Base-by-base conservation (phyloP, 371 early-diverging fungal species). In the Rhizopus arrhizus region DNA sequence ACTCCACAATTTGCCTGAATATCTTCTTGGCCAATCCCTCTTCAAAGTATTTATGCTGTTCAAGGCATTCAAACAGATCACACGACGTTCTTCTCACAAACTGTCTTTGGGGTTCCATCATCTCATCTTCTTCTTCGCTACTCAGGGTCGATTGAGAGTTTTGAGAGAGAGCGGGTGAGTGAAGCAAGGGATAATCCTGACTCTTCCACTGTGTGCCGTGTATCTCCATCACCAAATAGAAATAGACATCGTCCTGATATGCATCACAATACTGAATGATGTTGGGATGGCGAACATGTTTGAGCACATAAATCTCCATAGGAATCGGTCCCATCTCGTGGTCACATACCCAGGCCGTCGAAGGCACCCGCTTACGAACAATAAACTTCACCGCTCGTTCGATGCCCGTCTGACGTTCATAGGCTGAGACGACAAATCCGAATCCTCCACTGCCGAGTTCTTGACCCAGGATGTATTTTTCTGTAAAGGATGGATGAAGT, bases 341-440 rank as follows among this genome's bases (percentile, higher is more conserved):
- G 49, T 83, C 90, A 42, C 69, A 64, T 12, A 80, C 84, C 89
- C 89, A 91, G 28, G 78, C 74, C 46, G 74, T 77, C 11, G 67
- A 62, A 28, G 90, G 87, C 5, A 93, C 78, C 61, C 81, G 83
- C 49, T 82, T 66, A 57, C 83, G 81, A 63, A 85, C 78, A 55
- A 93, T 89, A 63, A 92, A 89, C 69, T 93, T 93, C 63, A 91
- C 90, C 5, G 94, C 94, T 33, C 89, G 84, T 59, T 88, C 87
- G 31, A 74, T 68, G 5, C 77, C 72, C 38, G 76, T 80, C 29
- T 70, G 47, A 15, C 67, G 65, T 46, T 89, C 82, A 13, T 73
- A 67, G 10, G 87, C 88, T 6, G 85, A 74, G n/a, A 88, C 74
- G 3, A 91, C 92, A 67, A 89, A 90, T 28, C 93, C 93, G 66